Evolutionary conservation across 371 early-diverging fungal species (phyloP).

Genomic region (Mycotypha africana): DNA sequence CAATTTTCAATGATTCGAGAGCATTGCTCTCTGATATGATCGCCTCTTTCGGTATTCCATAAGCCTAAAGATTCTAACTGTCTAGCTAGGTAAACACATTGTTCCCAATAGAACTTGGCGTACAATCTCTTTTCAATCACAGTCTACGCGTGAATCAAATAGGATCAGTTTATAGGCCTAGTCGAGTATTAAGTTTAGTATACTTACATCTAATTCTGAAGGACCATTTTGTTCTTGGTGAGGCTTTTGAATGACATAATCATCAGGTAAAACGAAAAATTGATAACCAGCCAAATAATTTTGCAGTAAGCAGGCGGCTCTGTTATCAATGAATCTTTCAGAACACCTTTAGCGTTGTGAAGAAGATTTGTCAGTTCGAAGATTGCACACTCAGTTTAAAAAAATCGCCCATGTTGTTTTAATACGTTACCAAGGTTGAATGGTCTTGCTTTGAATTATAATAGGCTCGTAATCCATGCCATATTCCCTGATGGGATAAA

Average conservation of each 20-base stretch:
- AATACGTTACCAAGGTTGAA: conserved; percentile 37
- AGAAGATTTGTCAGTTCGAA: too few species aligned
- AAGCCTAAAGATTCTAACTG: conserved; percentile 37
- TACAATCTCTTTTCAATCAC: conserved; percentile 43
- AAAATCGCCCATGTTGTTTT: too few species aligned
- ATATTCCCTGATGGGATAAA: conserved; percentile 34
- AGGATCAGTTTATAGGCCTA: too few species aligned
- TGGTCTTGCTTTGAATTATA: conserved; percentile 35
- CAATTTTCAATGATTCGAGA: conserved; percentile 40
- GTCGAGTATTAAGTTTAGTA: too few species aligned
- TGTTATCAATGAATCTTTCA: conserved; percentile 38
- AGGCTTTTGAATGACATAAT: conserved; percentile 33
- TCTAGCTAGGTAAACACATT: conserved; percentile 43
- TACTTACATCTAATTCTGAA: conserved; percentile 41
- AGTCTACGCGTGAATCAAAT: conserved; percentile 11
- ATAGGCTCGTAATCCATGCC: conserved; percentile 46
- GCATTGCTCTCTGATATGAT: conserved; percentile 39
- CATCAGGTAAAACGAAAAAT: conserved; percentile 40
- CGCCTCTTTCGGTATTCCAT: conserved; percentile 30
- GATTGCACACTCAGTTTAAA: too few species aligned
- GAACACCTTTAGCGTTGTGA: too few species aligned
- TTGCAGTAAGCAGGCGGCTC: conserved; percentile 34
- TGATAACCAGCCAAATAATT: conserved; percentile 39
- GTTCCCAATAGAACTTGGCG: conserved; percentile 44
- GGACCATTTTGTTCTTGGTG: conserved; percentile 9